Base-by-base conservation (phyloP, 148 eudicot species). In the Talinum fruticosum region DNA sequence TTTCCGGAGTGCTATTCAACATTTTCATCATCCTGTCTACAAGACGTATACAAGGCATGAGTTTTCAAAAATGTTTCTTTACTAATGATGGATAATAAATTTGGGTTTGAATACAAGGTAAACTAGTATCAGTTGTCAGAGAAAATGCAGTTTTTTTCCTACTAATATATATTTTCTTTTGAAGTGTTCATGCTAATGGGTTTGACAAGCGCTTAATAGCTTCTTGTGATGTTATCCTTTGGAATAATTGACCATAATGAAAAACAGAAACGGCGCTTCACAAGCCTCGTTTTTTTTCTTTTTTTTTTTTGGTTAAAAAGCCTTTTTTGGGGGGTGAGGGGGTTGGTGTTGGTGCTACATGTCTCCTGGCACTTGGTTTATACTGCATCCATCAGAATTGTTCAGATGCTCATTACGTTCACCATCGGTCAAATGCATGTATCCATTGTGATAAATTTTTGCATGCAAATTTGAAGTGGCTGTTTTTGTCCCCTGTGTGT, bases 1-100 rank as follows among this genome's bases (percentile, higher is more conserved):
- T 34, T 36, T 65, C 36, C 44, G 23, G 44, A 77, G 47, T 67
- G 79, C 49, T 68, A 23, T 65, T 30, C n/a, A 34, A 51, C 16
- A 51, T 51, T 51, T 16, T 51, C 57, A 16, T 51, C 57, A 51
- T 51, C 57, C 5, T 19, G n/a, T 51, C 23, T 16, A 4, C 57
- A 19, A 51, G 19, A 51, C 4, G 2, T 51, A 51, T 51, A 19
- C 47, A 41, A 19, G 57, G 57, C 7, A 5, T 16, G 4, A 23
- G 57, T 19, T 0, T 51, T 16, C 68, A 14, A 36, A 71, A 70
- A 35, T 24, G 51, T 51, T 18, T 51, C 57, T 18, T 3, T 51
- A 51, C 18, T 18, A 51, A 41, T 6, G 12, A 10, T 41, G 47
- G 47, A 38, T 38, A 1, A 38, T 38, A 6, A 38, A 38, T 38